A percentile compares a stretch with the other conserved stretches of the same genome.
Evolutionary conservation across 129 eudicot genomes (phyloP).

Genomic region (Oenanthe sinensis): DNA sequence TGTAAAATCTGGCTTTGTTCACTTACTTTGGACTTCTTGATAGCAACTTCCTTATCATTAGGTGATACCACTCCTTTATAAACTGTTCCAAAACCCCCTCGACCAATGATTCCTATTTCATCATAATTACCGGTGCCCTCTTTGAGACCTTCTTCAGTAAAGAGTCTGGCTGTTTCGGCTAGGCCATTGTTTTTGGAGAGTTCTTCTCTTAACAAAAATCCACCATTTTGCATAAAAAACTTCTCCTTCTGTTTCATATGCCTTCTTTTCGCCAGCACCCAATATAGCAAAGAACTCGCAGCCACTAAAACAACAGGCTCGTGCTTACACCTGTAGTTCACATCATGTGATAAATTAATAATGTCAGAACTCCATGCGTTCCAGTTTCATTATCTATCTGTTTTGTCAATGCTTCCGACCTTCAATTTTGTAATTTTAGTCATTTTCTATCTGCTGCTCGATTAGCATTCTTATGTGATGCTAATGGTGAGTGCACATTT

Average conservation of each 20-base stretch:
- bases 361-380: not conserved
- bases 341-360: not conserved
- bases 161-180: not conserved
- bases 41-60: not conserved
- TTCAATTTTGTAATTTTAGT: too few species aligned
- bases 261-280: not conserved
- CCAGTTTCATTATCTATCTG: too few species aligned
- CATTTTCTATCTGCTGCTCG: too few species aligned
- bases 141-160: not conserved
- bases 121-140: not conserved
- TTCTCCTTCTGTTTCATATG: not conserved
- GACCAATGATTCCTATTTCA: not conserved
- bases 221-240: not conserved
- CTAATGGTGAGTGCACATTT: too few species aligned
- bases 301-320: not conserved
- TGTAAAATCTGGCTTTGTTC: not conserved
- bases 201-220: not conserved
- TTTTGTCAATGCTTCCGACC: too few species aligned
- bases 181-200: not conserved
- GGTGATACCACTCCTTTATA: not conserved
- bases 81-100: conserved; percentile 1
- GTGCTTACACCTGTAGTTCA: not conserved
- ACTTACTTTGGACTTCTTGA: not conserved
- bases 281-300: not conserved
- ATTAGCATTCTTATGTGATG: too few species aligned